Base-by-base conservation (phyloP, 371 early-diverging fungal species). In the Lichtheimia ramosa region DNA sequence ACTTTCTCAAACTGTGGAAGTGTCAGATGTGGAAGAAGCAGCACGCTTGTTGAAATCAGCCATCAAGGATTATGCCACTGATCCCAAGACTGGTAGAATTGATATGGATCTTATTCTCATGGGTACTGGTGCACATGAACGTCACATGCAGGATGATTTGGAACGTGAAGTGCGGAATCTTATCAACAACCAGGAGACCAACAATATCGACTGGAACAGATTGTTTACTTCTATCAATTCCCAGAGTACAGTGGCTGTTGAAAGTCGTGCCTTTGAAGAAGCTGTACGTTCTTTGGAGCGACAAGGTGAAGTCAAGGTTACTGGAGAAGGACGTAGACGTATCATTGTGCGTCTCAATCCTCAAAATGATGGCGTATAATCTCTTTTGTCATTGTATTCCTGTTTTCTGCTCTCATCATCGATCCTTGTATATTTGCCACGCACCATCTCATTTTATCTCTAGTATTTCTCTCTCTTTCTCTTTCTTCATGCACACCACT, bases 41-140 rank as follows among this genome's bases (percentile, higher is more conserved):
- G 81, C 87, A 27, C 79, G 90, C 24, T 70, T 99, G 57, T 89
- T 99, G 54, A 88, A 91, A 61, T 93, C 91, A 56, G 98, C 97
- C 16, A 84, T 99, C 69, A 92, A 96, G 61, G 91, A 93, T 25
- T 89, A 94, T 40, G 99, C 99, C 4, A 93, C 97, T 25, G 99
- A 99, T 74, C 99, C 99, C 3, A 84, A 86, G 43, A 99, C 99
- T 5, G 99, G 99, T 24, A 84, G 92, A 58, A 90, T 99, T 42
- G 99, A 99, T 68, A 87, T 99, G 83, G 99, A 99, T 73, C 82
- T 99, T 62, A 81, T 99, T 43, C 89, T 89, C 55, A 97, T 97
- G 21, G 99, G 99, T 7, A 75, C 76, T 42, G 83, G 82, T 25
- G 75, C 84, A 13, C 78, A 77, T 57, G 84, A 82, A 24, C 82